A percentile compares a stretch with the other conserved stretches of the same genome.
Conservation (phyloP, 2,329 filamentous ascomycete species). For the Aspergillus hiratsukae region DNA sequence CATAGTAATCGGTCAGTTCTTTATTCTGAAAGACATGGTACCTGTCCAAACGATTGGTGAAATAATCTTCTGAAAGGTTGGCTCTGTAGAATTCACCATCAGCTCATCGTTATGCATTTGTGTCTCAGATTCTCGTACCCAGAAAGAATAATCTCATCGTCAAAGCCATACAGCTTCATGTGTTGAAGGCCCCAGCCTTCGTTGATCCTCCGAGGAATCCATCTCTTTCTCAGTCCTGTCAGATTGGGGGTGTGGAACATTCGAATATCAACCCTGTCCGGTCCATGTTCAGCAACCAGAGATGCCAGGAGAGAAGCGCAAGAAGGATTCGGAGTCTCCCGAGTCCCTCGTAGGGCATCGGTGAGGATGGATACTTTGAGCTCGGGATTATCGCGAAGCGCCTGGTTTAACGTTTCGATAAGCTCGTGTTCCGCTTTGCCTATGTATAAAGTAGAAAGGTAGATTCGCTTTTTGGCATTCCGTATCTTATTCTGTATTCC, state of each 20-base stretch:
- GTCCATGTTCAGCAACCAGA: constrained; percentile 77
- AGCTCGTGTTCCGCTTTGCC: constrained; percentile 89
- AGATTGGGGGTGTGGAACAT: constrained; percentile 99
- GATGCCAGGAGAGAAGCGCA: constrained; percentile 84
- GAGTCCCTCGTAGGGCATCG: constrained; percentile 83
- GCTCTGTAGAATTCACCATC: constrained; percentile 48
- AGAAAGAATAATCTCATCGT: constrained; percentile 92
- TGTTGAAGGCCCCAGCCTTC: constrained; percentile 98
- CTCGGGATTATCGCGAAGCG: constrained; percentile 67
- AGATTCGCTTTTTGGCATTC: constrained; percentile 72
- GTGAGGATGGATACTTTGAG: constrained; percentile 85
- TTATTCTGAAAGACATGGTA: constrained; percentile 86
- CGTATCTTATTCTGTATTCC: constrained; percentile 67
- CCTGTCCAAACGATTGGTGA: constrained; percentile 89
- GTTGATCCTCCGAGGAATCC: constrained; percentile 85
- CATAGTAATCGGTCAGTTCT: constrained; percentile 78
- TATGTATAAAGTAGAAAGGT: constrained; percentile 94
- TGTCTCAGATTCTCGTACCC: constrained; percentile 51
- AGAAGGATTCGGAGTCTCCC: constrained; percentile 80
- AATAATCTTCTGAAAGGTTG: constrained; percentile 90
- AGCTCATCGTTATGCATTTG: constrained; percentile 1
- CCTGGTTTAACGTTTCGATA: constrained; percentile 70
- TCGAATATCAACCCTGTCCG: constrained; percentile 79
- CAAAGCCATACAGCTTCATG: constrained; percentile 96
- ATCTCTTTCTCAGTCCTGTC: constrained; percentile 76